phyloP scores from a whole-genome alignment of 306 rosid genomes.

The Cicer cuneatum region DNA sequence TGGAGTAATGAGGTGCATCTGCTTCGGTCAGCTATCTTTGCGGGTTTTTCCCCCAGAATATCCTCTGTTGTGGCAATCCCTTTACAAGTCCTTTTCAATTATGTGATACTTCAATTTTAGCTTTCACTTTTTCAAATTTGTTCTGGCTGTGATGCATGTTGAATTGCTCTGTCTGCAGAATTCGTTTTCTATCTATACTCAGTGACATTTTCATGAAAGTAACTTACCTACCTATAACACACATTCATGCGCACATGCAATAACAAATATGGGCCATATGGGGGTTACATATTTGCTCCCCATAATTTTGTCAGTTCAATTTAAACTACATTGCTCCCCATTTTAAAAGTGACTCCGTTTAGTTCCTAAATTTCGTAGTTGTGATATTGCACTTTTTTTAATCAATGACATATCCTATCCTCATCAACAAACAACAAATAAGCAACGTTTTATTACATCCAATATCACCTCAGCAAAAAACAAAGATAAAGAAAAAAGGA shows the following conservation, averaged over 20 bases:
- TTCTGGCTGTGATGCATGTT: constrained; percentile 36
- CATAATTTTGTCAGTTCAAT: background rate
- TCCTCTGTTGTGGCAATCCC: constrained; percentile 84
- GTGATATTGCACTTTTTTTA: constrained; percentile 11
- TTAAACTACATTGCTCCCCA: background rate
- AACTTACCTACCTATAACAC: background rate
- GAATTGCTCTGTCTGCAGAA: constrained; percentile 6
- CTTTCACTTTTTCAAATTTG: constrained; percentile 44
- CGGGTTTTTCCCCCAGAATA: constrained; percentile 90
- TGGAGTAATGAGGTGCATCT: constrained; percentile 79
- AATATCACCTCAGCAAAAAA: constrained; percentile 14
- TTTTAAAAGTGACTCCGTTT: constrained; percentile 3
- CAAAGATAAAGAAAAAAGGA: constrained; percentile 1
- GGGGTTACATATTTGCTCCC: constrained; percentile 27
- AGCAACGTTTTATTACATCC: constrained; percentile 3
- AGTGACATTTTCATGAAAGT: constrained; percentile 23
- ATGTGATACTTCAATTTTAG: no score
- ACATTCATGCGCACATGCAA: background rate
- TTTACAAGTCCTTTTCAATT: constrained; percentile 44
- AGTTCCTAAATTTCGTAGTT: background rate
- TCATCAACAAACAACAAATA: constrained; percentile 25
- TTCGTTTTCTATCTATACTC: constrained; percentile 28
- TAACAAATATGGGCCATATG: background rate
- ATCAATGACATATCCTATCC: constrained; percentile 22
- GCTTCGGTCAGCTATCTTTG: constrained; percentile 77